These are phyloP conservation scores for Ophiostoma perfectum DNA, from an alignment of 2,329 filamentous ascomycete genomes.

Conservation along the genomic window DNA sequence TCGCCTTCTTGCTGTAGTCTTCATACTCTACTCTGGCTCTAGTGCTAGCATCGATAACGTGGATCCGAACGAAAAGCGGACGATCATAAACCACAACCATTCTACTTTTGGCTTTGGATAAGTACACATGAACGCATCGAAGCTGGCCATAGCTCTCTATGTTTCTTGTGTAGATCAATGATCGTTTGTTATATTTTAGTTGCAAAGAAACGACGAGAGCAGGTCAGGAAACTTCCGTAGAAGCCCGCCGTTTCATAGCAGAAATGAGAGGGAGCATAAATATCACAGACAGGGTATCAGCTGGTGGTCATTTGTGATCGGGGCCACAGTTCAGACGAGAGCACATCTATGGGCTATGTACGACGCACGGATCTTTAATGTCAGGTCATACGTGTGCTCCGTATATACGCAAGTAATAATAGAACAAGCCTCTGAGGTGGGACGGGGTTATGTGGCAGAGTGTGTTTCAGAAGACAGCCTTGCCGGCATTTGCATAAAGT, in stretches of 20 bases:
- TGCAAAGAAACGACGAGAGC: neutral
- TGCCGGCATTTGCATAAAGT: slow-evolving; percentile 6
- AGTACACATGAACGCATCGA: too few species aligned
- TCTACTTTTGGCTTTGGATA: too few species aligned
- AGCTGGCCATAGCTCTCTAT: neutral
- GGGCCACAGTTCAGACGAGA: neutral
- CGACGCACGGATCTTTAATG: too few species aligned
- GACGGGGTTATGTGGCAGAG: slow-evolving; percentile 4
- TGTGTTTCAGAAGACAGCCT: slow-evolving; percentile 9
- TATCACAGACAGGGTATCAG: slow-evolving; percentile 2
- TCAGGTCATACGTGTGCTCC: neutral
- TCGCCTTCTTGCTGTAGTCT: neutral
- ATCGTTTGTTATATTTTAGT: neutral
- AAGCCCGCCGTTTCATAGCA: neutral
- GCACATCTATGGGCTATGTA: neutral
- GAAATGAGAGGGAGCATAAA: neutral
- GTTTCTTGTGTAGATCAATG: neutral
- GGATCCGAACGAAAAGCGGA: too few species aligned
- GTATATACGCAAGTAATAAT: neutral
- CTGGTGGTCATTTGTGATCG: neutral
- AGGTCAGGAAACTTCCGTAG: neutral
- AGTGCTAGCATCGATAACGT: too few species aligned
- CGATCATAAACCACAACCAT: too few species aligned
- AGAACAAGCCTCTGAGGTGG: neutral
- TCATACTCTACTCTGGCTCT: too few species aligned